A percentile compares a stretch with the other conserved stretches of the same genome.
Evolutionary conservation across 345 rosid genomes (phyloP).

Genomic region (Eucalyptus paniculata): DNA sequence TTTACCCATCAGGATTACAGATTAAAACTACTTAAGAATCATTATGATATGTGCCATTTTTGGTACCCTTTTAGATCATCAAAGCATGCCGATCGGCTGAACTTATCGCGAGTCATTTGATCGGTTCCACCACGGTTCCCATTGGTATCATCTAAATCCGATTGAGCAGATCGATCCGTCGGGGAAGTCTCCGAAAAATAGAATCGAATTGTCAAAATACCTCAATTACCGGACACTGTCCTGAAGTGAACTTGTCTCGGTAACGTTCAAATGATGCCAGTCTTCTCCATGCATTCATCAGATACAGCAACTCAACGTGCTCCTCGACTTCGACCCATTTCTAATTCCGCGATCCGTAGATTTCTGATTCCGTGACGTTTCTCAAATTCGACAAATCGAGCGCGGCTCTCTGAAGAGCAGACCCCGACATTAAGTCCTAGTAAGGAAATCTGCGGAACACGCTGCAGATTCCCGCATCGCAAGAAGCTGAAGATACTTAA

Average conservation of each 20-base stretch:
- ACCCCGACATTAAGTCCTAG: fast-evolving
- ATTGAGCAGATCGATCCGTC: neutral
- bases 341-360: too few relatives aligned
- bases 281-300: neutral
- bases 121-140: too few relatives aligned
- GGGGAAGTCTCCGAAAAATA: neutral
- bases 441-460: neutral
- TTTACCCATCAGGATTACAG: neutral
- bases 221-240: neutral
- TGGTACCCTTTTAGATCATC: neutral
- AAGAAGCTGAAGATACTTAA: fast-evolving
- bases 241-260: neutral
- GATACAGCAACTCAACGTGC: neutral
- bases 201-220: neutral
- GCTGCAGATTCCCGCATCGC: neutral
- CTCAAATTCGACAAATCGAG: neutral
- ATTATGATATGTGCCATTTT: neutral
- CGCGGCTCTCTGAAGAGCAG: neutral
- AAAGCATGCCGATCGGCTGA: neutral
- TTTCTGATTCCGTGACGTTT: neutral
- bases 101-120: neutral
- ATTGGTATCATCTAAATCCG: neutral
- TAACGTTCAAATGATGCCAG: neutral
- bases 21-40: neutral
- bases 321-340: neutral